Base-by-base conservation (phyloP, 805 yeast species). In the Ogataea nakhonphanomensis region DNA sequence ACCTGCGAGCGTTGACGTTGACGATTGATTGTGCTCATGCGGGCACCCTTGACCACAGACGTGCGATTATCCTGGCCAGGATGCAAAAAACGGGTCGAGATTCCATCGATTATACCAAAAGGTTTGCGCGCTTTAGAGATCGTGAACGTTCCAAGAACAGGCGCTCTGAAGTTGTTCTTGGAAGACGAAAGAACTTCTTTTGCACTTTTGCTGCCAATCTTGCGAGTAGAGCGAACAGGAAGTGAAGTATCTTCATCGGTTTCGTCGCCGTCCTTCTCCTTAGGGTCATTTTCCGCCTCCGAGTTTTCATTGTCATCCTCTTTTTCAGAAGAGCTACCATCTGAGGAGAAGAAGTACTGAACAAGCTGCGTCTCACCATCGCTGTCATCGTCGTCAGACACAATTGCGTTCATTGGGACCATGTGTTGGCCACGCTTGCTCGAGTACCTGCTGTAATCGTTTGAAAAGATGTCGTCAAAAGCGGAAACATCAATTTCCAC, bases 61-160 rank as follows among this genome's bases (percentile, higher is more conserved):
- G 57, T 51, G 33, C 54, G 43, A 28, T 50, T 55, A 37, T 51
- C 61, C 30, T 53, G 54, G 10, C 48, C 41, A 1, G 84, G 83
- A 48, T 78, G 67, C 47, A 91, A 67, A 2, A 95, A 83, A 40
- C 96, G 73, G 0, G 98, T 93, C 0, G 95, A 81, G 23, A 87
- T 73, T 5, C 99, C 99, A 60, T 91, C 98, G 55, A 91, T 91
- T 43, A 91, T 88, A 15, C 96, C 95, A 61, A 85, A 88, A 1
- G 96, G 96, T 53, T 87, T 81, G 41, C 63, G 65, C 37, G 77
- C 77, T 32, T 70, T 76, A 37, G 82, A 77, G 5, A 95, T 82
- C 25, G 84, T 80, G 95, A 97, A 91, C 2, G 95, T 83, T 0
- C 97, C 98, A 43, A 91, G 69, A 21, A 86, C 76, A 2, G 99